phyloP scores from a whole-genome alignment of 2,329 filamentous ascomycete genomes.

The Epichloe hybrida region DNA sequence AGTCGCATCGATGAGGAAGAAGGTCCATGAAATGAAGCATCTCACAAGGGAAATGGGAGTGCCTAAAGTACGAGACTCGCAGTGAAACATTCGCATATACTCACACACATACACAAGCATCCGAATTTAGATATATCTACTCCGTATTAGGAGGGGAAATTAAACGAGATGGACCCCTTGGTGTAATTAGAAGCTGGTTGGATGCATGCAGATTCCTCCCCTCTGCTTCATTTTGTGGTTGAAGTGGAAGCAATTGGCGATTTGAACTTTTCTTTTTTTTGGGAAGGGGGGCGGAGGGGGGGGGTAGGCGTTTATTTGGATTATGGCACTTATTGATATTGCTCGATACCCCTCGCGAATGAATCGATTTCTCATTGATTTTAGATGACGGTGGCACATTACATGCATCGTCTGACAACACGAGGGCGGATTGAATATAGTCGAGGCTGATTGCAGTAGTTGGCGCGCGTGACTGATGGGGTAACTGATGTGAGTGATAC shows the following conservation, averaged over 20 bases:
- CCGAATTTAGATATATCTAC: not conserved
- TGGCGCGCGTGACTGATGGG: too few species aligned
- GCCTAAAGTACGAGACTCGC: not conserved
- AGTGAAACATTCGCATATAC: not conserved
- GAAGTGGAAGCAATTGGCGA: not conserved
- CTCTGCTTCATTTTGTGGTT: not conserved
- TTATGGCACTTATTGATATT: conserved; percentile 7
- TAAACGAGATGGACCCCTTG: not conserved
- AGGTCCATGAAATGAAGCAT: conserved; percentile 3
- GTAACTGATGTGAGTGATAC: too few species aligned
- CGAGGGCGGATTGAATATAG: not conserved
- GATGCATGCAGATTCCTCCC: not conserved
- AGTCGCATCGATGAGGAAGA: conserved; percentile 26
- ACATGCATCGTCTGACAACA: not conserved
- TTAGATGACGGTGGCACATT: not conserved
- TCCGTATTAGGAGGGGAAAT: too few species aligned
- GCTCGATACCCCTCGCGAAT: conserved; percentile 9
- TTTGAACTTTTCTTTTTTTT: not conserved
- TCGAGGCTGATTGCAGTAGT: not conserved
- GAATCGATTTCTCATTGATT: not conserved
- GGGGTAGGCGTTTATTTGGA: conserved; percentile 7
- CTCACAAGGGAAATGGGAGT: not conserved
- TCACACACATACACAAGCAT: not conserved
- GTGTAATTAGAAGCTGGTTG: not conserved
- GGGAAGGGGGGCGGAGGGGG: too few species aligned